Evolutionary conservation across 805 yeast genomes (phyloP), one percentile per base, ranked within the genome.

Genomic region (Torulaspora microellipsoides): DNA sequence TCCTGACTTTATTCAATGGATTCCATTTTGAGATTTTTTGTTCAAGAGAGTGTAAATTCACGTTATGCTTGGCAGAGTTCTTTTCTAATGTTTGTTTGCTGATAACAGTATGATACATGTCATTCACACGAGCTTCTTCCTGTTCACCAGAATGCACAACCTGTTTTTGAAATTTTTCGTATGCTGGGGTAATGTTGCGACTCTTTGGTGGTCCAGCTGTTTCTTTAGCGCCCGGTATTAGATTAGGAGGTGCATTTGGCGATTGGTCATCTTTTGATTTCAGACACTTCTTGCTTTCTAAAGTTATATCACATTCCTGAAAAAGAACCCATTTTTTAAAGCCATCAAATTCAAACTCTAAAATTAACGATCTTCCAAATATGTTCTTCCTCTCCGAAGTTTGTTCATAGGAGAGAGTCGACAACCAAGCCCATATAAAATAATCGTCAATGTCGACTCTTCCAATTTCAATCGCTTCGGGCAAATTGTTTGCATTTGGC

Each of bases 371-470:
- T 51, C 93, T 75, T 8, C 96, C 96, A 68, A 88, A 88, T 1
- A 82, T 62, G 27, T 75, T 74, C 60, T 84, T 84, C 53, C 80
- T 79, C 17, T 69, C 63, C 27, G 74, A 70, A 0, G 88, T 77
- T 57, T 85, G 84, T 58, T 88, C 96, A 27, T 80, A 73, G 0
- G 86, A 86, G 17, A 87, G 60, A 2, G 88, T 76, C 1, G 89
- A 78, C 56, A 87, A 69, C 96, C 96, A 88, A 0, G 95, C 77
- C 96, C 96, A 88, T 25, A 87, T 85, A 57, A 82, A 88, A 62
- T 84, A 88, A 62, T 88, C 96, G 62, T 86, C 95, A 14, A 88
- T 78, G 5, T 85, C 74, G 1, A 85, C 82, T 46, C 85, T 75
- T 8, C 77, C 67, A 8, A 85, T 71, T 23, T 55, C 48, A 14